phyloP scores from a whole-genome alignment of 257 asterid species.

The Orobanche coerulescens region DNA sequence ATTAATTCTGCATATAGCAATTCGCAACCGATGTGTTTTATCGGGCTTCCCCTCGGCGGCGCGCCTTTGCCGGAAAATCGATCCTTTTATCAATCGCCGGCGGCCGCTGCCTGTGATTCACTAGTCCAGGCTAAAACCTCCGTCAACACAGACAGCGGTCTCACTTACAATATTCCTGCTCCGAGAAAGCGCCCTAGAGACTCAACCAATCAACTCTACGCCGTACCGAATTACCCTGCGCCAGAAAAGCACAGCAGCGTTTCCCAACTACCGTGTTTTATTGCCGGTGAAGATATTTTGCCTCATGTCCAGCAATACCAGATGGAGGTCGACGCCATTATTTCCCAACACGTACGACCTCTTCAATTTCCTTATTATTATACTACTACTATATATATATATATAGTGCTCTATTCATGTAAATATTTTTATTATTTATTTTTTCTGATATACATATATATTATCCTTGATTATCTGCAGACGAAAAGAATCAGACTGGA shows the following conservation, averaged over 20 bases:
- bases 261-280: slow-evolving; percentile 22
- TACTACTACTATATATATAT: too few relatives aligned
- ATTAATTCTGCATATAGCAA: slow-evolving; percentile 14
- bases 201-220: slow-evolving; percentile 27
- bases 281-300: slow-evolving; percentile 32
- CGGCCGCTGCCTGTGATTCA: slow-evolving; percentile 30
- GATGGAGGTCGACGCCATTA: slow-evolving; percentile 47
- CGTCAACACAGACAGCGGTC: slow-evolving; percentile 51
- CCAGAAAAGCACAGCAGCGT: slow-evolving; percentile 17
- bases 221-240: slow-evolving; percentile 5
- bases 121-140: slow-evolving; percentile 48
- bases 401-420: too few relatives aligned
- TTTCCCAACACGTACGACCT: slow-evolving; percentile 56
- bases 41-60: slow-evolving; percentile 25
- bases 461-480: not conserved
- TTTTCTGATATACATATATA: not conserved
- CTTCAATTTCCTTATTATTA: not conserved
- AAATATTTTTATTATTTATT: not conserved
- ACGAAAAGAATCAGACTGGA: slow-evolving; percentile 45
- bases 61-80: slow-evolving; percentile 32
- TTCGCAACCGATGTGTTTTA: slow-evolving; percentile 36
- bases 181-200: slow-evolving; percentile 57
- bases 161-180: slow-evolving; percentile 30
- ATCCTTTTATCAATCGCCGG: slow-evolving; percentile 27
- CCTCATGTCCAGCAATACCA: slow-evolving; percentile 51